Evolutionary conservation across 257 asterid species (phyloP).

Genomic region (Nicotiana paniculata): DNA sequence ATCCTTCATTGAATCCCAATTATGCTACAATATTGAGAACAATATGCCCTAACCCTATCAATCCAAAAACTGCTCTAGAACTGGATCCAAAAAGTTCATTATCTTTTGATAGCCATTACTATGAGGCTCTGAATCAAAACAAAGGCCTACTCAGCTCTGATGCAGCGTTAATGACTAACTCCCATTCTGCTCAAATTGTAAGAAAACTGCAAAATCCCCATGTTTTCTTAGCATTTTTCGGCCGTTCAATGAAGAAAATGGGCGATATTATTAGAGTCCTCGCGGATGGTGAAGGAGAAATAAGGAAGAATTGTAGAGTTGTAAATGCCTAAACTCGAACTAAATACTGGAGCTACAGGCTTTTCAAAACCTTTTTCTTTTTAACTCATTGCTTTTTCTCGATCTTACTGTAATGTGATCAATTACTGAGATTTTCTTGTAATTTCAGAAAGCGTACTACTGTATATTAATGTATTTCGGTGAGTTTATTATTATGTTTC

Average conservation of each 20-base stretch:
- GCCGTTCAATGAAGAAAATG: constrained; percentile 27
- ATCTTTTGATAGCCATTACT: constrained; percentile 24
- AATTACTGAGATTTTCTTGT: background rate
- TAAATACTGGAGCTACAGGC: too few relatives aligned
- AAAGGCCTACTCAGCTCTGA: constrained; percentile 14
- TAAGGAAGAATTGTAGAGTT: constrained; percentile 22
- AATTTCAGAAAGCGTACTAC: background rate
- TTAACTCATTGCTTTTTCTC: background rate
- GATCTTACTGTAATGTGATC: background rate
- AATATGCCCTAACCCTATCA: constrained; percentile 19
- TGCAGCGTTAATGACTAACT: constrained; percentile 11
- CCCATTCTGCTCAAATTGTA: constrained; percentile 14
- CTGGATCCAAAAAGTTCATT: constrained; percentile 30
- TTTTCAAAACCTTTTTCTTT: background rate
- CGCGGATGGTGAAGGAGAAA: constrained; percentile 23
- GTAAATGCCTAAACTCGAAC: constrained; percentile 1
- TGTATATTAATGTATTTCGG: background rate
- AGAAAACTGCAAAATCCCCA: constrained; percentile 13
- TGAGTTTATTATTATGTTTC: background rate
- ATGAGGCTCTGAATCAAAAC: background rate
- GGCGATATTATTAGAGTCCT: constrained; percentile 25
- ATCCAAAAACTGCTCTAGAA: constrained; percentile 20
- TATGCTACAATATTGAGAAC: constrained; percentile 19
- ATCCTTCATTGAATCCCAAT: constrained; percentile 34
- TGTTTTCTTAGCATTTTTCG: constrained; percentile 24